Percentiles rank a stretch among this genome's conserved stretches.
Evolutionary conservation across 345 rosid genomes (phyloP).

Genomic region (Luvunga scandens): DNA sequence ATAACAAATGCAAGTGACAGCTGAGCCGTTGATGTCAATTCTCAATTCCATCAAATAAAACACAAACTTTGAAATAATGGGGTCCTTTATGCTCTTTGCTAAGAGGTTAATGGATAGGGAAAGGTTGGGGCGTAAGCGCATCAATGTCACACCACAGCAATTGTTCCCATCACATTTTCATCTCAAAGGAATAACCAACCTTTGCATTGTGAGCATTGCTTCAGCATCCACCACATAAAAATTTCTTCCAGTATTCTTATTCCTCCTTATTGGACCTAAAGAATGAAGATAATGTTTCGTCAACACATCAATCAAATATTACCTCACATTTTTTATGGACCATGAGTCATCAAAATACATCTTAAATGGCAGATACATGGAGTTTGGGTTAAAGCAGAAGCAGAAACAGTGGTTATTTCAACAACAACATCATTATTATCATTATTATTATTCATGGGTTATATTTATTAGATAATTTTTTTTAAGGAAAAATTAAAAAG

Average conservation of each 20-base stretch:
- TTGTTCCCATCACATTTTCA: background rate
- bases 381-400: too few relatives aligned
- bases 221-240: background rate
- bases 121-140: background rate
- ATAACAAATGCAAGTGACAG: background rate
- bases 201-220: background rate
- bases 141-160: background rate
- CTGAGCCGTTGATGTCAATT: slow-evolving; percentile 1
- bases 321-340: background rate
- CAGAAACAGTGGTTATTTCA: too few relatives aligned
- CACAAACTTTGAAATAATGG: background rate
- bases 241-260: background rate
- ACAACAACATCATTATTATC: too few relatives aligned
- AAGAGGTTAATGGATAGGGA: background rate
- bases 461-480: too few relatives aligned
- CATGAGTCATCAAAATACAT: background rate
- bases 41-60: background rate
- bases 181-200: background rate
- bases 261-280: background rate
- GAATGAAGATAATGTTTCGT: too few relatives aligned
- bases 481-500: too few relatives aligned
- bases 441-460: too few relatives aligned
- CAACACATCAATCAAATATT: too few relatives aligned
- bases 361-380: too few relatives aligned
- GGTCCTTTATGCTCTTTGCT: background rate